These are phyloP conservation scores for Trametes sp. DNA, from an alignment of 1,284 basidiomycete genomes.

Conservation along the genomic window DNA sequence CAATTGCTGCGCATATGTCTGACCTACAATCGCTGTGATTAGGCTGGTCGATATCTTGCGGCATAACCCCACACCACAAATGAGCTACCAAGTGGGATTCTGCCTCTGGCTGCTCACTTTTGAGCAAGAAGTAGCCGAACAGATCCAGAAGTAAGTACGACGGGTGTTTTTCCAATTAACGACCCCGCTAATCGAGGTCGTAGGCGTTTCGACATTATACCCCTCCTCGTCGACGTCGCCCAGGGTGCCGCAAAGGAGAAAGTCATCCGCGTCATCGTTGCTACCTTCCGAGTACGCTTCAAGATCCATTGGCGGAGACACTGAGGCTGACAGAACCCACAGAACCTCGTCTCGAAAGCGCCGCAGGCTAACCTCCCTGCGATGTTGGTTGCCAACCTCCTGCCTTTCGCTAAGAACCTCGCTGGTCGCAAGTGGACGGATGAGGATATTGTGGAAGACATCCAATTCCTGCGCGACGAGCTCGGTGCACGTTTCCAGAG, in stretches of 20 bases:
- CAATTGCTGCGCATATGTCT: neutral
- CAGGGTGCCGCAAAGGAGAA: conserved; percentile 97
- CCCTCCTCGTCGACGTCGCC: conserved; percentile 87
- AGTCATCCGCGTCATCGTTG: conserved; percentile 93
- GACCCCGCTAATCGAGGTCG: neutral
- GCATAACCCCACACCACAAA: conserved; percentile 84
- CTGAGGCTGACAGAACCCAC: conserved; percentile 6
- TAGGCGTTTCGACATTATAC: conserved; percentile 90
- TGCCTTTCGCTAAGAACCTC: conserved; percentile 89
- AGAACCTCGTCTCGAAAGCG: conserved; percentile 90
- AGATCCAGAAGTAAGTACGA: conserved; percentile 72
- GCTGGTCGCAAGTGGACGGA: conserved; percentile 91
- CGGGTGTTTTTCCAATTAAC: neutral
- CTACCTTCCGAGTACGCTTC: conserved; percentile 84
- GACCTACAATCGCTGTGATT: neutral
- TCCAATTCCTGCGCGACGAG: conserved; percentile 86
- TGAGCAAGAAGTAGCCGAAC: conserved; percentile 83
- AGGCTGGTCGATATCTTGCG: conserved; percentile 84
- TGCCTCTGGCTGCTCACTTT: conserved; percentile 97
- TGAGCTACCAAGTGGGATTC: conserved; percentile 93
- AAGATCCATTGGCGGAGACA: neutral
- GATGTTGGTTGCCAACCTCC: conserved; percentile 89
- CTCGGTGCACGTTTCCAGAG: conserved; percentile 85
- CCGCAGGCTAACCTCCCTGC: conserved; percentile 87
- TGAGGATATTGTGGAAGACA: conserved; percentile 93